Evolutionary conservation across 768 basidiomycete species (phyloP).

Genomic region (Kwoniella botswanensis): DNA sequence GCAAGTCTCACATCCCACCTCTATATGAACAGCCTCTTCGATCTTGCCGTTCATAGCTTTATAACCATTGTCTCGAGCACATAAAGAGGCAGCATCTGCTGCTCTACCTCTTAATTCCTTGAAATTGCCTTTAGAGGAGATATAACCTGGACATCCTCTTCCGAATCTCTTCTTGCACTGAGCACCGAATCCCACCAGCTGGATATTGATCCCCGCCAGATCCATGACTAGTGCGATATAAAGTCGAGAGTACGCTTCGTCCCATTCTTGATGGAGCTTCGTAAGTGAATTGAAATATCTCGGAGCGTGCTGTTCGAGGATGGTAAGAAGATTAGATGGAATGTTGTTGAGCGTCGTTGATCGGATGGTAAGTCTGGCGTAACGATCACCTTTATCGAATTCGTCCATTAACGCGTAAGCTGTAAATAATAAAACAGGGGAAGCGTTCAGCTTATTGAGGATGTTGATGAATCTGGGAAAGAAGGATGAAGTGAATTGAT

Average conservation of each 20-base stretch:
- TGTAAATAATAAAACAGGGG: slow-evolving; percentile 4
- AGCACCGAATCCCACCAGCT: slow-evolving; percentile 17
- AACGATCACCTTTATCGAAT: background rate
- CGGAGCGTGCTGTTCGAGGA: background rate
- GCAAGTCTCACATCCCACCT: slow-evolving; percentile 14
- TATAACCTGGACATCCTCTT: slow-evolving; percentile 15
- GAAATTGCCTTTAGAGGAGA: background rate
- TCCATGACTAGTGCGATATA: background rate
- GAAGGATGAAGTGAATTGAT: background rate
- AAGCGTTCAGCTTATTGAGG: background rate
- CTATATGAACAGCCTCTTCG: slow-evolving; percentile 10
- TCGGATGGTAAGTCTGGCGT: background rate
- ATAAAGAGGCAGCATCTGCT: background rate
- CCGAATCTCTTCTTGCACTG: slow-evolving; percentile 16
- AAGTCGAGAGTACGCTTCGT: background rate
- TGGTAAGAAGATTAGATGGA: background rate
- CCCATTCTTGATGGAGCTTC: background rate
- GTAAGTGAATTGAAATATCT: background rate
- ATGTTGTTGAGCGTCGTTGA: background rate
- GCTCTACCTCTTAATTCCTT: background rate
- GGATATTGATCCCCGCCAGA: slow-evolving; percentile 14
- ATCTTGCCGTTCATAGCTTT: background rate
- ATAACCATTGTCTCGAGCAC: background rate
- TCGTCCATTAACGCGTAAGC: background rate
- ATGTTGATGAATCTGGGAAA: background rate